Evolutionary conservation across 768 basidiomycete genomes (phyloP).

Genomic region (Atractiella rhizophila): DNA sequence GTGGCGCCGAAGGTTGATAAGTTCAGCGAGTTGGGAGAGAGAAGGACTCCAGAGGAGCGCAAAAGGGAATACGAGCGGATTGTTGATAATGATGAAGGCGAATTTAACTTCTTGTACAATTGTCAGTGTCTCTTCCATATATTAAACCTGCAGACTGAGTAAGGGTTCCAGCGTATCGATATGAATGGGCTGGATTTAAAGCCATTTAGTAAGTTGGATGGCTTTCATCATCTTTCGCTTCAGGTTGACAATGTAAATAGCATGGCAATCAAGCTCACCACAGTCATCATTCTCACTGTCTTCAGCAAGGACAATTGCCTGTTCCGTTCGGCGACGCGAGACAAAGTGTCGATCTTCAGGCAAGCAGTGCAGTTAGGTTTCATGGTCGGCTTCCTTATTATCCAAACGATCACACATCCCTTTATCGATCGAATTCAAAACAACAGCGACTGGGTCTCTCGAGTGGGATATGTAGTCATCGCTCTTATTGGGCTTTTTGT

Average conservation of each 20-base stretch:
- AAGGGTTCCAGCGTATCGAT: conserved; percentile 34
- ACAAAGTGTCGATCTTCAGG: conserved; percentile 32
- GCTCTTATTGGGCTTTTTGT: conserved; percentile 39
- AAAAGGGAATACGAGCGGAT: conserved; percentile 44
- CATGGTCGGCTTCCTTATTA: conserved; percentile 34
- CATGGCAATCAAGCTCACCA: conserved; percentile 35
- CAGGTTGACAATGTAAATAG: not conserved
- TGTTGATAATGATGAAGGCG: conserved; percentile 37
- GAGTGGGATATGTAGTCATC: conserved; percentile 43
- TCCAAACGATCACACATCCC: conserved; percentile 14
- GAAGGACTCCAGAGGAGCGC: conserved; percentile 27
- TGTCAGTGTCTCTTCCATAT: conserved; percentile 23
- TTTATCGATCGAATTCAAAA: conserved; percentile 11
- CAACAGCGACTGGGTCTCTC: conserved; percentile 31
- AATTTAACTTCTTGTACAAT: conserved; percentile 44
- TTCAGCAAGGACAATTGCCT: conserved; percentile 45
- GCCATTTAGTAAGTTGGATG: conserved; percentile 9
- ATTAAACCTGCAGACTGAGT: not conserved
- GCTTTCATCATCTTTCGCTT: not conserved
- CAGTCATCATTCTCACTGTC: conserved; percentile 38
- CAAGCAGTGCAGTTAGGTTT: conserved; percentile 31
- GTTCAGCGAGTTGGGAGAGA: conserved; percentile 46
- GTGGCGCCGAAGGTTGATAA: conserved; percentile 40
- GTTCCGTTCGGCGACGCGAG: conserved; percentile 33
- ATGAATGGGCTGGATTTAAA: conserved; percentile 34